phyloP scores from a whole-genome alignment of 768 basidiomycete species.

The Tephrocybe rancida region DNA sequence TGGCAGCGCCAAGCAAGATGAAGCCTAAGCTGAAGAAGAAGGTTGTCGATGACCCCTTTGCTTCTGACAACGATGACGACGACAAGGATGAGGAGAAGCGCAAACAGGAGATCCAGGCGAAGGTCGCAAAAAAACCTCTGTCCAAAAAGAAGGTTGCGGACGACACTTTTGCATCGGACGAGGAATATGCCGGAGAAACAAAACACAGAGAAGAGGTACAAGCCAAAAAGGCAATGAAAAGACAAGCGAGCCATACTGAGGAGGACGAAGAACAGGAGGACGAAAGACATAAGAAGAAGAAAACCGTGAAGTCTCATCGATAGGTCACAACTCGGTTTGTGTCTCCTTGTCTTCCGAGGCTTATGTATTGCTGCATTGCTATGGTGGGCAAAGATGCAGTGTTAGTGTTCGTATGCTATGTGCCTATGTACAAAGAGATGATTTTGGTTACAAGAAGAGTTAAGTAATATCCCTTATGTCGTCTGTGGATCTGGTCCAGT shows the following conservation, averaged over 20 bases:
- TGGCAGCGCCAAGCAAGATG: constrained; percentile 27
- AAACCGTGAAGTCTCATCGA: not conserved
- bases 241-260: constrained; percentile 17
- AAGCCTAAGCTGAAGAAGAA: constrained; percentile 55
- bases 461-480: not conserved
- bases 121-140: constrained; percentile 9
- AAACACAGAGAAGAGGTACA: constrained; percentile 3
- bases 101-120: constrained; percentile 3
- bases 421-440: too few species aligned
- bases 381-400: too few species aligned
- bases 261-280: constrained; percentile 31
- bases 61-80: constrained; percentile 46
- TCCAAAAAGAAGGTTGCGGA: constrained; percentile 28
- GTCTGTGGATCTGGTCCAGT: constrained; percentile 6
- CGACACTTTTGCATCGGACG: constrained; percentile 62
- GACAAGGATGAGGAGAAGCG: constrained; percentile 22
- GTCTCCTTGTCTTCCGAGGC: too few species aligned
- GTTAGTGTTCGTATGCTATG: too few species aligned
- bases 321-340: too few species aligned
- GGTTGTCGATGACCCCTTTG: constrained; percentile 57
- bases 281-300: constrained; percentile 39
- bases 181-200: constrained; percentile 26
- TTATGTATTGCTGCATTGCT: too few species aligned
- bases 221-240: constrained; percentile 16
- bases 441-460: too few species aligned